Evolutionary conservation across 2,329 filamentous ascomycete genomes (phyloP), one percentile per base, ranked within the genome.

Genomic region (Parafenestella ontariensis): DNA sequence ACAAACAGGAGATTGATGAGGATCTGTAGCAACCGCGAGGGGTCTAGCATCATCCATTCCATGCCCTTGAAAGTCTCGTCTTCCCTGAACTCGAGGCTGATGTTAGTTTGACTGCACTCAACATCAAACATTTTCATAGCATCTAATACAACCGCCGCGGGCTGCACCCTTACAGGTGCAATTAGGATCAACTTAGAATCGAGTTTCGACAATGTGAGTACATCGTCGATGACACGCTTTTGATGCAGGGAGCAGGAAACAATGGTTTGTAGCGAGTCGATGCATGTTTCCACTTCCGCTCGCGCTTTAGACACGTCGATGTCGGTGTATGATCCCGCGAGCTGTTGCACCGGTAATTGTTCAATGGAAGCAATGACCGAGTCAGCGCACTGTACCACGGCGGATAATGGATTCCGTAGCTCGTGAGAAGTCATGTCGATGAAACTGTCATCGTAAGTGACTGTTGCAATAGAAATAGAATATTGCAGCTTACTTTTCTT

Each of bases 351-450:
- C 8, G 46, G 29, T 23, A 70, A 17, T 40, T 61, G 59, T 45
- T 60, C 68, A 40, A 57, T 71, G 42, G 68, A 70, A 10, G 69
- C 64, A 9, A 77, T 70, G 24, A 80, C 76, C 0, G 74, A 74
- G 37, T 80, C 78, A 1, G 78, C 77, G 48, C 72, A 76, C 52
- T 79, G 77, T 18, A 80, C 55, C 8, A 80, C 75, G 0, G 78
- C 77, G 9, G 66, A 72, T 7, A 71, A 46, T 7, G 67, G 67
- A 34, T 70, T 71, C 2, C 68, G 62, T 18, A 52, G 73, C 59
- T 80, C 77, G 54, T 79, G 77, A 7, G 67, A 73, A 4, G 62
- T 66, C 68, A 71, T 71, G 20, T 71, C 68, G 18, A 71, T 70
- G 40, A 71, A 71, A 37, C 68, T 70, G 17, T 1, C 10, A 3